Evolutionary conservation across 768 basidiomycete genomes (phyloP).

Genomic region (Lanmaoa rubissima): DNA sequence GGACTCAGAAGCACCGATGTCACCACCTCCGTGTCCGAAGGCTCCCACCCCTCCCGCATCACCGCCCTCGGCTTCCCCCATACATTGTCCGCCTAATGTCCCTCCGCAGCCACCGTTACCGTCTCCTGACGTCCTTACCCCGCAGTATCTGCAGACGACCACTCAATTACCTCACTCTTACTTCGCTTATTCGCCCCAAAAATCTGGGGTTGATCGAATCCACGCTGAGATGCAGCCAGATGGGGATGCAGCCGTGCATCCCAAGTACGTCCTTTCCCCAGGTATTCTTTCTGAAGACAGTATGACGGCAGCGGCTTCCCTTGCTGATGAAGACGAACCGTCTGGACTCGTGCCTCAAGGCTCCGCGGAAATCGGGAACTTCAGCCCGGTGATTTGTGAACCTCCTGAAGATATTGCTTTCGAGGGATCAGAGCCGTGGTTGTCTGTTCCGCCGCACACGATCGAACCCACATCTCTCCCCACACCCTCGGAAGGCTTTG

Average conservation of each 20-base stretch:
- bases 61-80: slow-evolving; percentile 12
- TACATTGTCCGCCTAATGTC: slow-evolving; percentile 12
- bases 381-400: slow-evolving; percentile 29
- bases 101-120: slow-evolving; percentile 15
- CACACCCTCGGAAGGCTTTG: slow-evolving; percentile 11
- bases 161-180: slow-evolving; percentile 29
- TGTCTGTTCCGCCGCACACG: slow-evolving; percentile 9
- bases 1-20: slow-evolving; percentile 19
- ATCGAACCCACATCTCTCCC: slow-evolving; percentile 14
- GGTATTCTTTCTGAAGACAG: slow-evolving; percentile 11
- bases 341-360: slow-evolving; percentile 13
- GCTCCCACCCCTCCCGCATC: slow-evolving; percentile 19
- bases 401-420: slow-evolving; percentile 29
- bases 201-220: slow-evolving; percentile 32
- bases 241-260: slow-evolving; percentile 19
- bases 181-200: slow-evolving; percentile 18
- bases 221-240: slow-evolving; percentile 6
- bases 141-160: slow-evolving; percentile 23
- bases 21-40: slow-evolving; percentile 21
- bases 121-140: slow-evolving; percentile 20
- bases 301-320: slow-evolving; percentile 16
- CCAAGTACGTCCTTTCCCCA: slow-evolving; percentile 17
- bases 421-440: slow-evolving; percentile 20
- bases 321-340: slow-evolving; percentile 8
- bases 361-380: slow-evolving; percentile 27